phyloP scores from a whole-genome alignment of 805 yeast species.

The Barnettozyma salicaria region DNA sequence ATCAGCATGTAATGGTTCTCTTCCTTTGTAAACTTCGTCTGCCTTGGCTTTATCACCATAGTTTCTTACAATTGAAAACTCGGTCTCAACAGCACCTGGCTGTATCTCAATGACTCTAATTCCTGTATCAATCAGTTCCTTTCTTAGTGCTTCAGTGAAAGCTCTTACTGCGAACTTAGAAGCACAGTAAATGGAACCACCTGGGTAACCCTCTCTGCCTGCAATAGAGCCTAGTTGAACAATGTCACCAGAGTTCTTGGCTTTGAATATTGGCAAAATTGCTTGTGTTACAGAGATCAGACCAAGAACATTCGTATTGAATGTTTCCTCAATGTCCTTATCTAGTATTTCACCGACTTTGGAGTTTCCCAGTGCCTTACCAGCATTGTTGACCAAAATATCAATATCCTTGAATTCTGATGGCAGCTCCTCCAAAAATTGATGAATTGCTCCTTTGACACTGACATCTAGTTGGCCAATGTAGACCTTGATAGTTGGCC shows the following conservation, averaged over 20 bases:
- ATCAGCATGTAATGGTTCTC: conserved; percentile 51
- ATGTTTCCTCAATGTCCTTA: conserved; percentile 69
- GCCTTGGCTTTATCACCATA: conserved; percentile 52
- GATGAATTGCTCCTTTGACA: conserved; percentile 42
- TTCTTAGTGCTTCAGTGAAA: conserved; percentile 65
- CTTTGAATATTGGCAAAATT: conserved; percentile 63
- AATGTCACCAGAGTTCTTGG: conserved; percentile 65
- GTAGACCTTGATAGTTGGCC: conserved; percentile 41
- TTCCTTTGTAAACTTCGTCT: conserved; percentile 48
- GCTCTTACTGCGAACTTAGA: conserved; percentile 68
- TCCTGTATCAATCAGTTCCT: conserved; percentile 65
- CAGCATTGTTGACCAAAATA: conserved; percentile 67
- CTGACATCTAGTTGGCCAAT: conserved; percentile 53
- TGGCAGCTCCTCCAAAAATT: conserved; percentile 51
- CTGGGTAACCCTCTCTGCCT: conserved; percentile 74
- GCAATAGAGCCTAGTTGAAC: conserved; percentile 75
- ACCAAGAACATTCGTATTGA: conserved; percentile 83
- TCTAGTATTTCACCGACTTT: conserved; percentile 60
- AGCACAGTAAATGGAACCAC: conserved; percentile 75
- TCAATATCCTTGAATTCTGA: conserved; percentile 57
- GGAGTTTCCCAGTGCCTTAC: conserved; percentile 76
- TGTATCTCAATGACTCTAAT: conserved; percentile 62
- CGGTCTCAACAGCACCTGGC: conserved; percentile 69
- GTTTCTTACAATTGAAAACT: conserved; percentile 54
- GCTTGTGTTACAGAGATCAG: conserved; percentile 79